These are phyloP conservation scores for Endoconidiophora laricicola DNA, from an alignment of 2,329 filamentous ascomycete species.

Conservation along the genomic window DNA sequence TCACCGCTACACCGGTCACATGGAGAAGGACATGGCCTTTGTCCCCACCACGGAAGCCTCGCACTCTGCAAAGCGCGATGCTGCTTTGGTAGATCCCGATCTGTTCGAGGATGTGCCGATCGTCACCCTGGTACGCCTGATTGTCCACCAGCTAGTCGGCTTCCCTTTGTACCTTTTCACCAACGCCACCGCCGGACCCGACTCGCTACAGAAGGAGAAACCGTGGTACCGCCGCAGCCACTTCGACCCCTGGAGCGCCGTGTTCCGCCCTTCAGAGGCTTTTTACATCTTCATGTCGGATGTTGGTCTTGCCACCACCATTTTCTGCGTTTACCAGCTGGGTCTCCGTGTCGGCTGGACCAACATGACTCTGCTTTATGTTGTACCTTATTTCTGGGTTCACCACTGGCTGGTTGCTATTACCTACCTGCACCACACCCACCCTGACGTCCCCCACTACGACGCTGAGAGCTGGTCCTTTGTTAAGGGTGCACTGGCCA, in stretches of 20 bases:
- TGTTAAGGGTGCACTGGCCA: constrained; percentile 43
- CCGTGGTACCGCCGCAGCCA: constrained; percentile 34
- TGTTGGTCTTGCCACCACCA: constrained; percentile 37
- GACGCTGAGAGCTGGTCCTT: constrained; percentile 43
- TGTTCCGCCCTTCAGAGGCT: constrained; percentile 42
- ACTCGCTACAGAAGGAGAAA: constrained; percentile 29
- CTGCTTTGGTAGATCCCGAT: constrained; percentile 29
- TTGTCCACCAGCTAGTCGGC: constrained; percentile 46
- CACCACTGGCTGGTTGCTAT: constrained; percentile 61
- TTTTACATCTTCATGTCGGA: constrained; percentile 41
- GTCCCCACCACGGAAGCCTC: constrained; percentile 33
- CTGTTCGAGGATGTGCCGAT: constrained; percentile 48
- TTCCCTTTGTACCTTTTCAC: constrained; percentile 48
- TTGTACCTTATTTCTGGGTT: constrained; percentile 50
- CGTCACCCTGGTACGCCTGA: constrained; percentile 33
- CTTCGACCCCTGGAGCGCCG: constrained; percentile 43
- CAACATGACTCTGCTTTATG: constrained; percentile 38
- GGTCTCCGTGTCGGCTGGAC: constrained; percentile 30
- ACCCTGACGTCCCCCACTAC: constrained; percentile 35
- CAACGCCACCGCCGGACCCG: constrained; percentile 35
- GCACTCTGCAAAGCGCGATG: constrained; percentile 17
- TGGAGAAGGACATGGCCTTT: constrained; percentile 50
- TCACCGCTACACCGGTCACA: constrained; percentile 51
- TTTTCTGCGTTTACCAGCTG: constrained; percentile 35
- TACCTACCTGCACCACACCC: constrained; percentile 58